phyloP scores from a whole-genome alignment of 1,284 basidiomycete species.

The Irpex rosettiformis region DNA sequence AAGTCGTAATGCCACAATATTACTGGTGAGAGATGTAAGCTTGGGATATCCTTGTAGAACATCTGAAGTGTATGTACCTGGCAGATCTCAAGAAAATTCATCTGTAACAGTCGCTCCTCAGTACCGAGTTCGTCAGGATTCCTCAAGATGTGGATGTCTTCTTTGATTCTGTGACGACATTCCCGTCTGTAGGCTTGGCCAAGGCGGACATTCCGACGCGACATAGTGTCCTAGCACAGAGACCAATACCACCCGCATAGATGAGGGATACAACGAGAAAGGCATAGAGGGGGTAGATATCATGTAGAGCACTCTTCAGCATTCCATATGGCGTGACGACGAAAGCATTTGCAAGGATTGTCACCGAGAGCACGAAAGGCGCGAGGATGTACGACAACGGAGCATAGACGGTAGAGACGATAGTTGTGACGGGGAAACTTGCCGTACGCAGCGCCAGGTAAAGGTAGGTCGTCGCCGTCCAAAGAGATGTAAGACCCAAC shows the following conservation, averaged over 20 bases:
- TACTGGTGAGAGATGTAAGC: no score
- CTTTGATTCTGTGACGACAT: neutral
- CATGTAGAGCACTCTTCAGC: conserved; percentile 37
- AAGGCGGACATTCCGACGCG: neutral
- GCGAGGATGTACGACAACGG: conserved; percentile 45
- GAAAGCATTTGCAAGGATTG: conserved; percentile 40
- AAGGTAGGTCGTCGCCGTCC: conserved; percentile 13
- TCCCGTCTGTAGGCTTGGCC: neutral
- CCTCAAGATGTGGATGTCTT: neutral
- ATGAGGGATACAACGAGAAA: conserved; percentile 58
- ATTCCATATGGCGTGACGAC: conserved; percentile 44
- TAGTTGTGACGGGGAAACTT: conserved; percentile 29
- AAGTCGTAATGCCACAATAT: no score
- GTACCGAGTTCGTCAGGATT: neutral
- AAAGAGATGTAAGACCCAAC: conserved; percentile 6
- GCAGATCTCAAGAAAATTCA: neutral
- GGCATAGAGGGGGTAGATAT: conserved; percentile 59
- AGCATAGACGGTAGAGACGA: conserved; percentile 31
- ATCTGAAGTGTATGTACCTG: neutral
- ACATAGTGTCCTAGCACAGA: conserved; percentile 34
- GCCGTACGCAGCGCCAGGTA: conserved; percentile 18
- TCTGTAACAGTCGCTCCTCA: neutral
- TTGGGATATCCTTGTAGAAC: no score
- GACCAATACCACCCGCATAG: conserved; percentile 46
- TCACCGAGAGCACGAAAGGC: conserved; percentile 42